Base-by-base conservation (phyloP, 192 early-diverging fungal genomes). In the Podila epicladia region DNA sequence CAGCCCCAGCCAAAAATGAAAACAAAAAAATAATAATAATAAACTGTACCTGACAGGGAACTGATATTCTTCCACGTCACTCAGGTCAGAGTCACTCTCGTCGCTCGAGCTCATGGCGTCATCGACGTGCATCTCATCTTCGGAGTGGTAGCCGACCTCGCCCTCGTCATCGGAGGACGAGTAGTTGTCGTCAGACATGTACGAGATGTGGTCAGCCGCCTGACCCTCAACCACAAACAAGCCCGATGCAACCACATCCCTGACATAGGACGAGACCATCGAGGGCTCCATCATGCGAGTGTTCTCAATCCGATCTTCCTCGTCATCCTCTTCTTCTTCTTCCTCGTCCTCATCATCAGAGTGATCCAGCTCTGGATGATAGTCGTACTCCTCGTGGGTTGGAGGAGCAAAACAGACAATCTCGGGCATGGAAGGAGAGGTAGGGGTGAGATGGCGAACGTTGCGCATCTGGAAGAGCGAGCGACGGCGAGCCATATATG, bases 291-390 rank as follows among this genome's bases (percentile, higher is more conserved):
- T 24, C 49, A 53, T 53, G n/a, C 66, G 66, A 26, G 26, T 35
- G 26, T 64, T 59, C 20, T 70, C 58, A 29, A 57, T 9, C 9
- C 17, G 37, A 13, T 51, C 71, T 24, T 48, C 20, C 4, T 17
- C 29, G 11, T 45, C 45, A 26, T 65, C 63, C 22, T 69, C 29
- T 2, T 72, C 65, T 15, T 82, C 78, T 17, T 75, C 79, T 15
- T 72, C 72, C 31, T 82, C 82, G 7, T 75, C 73, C 20, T 74
- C 82, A 68, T 76, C 80, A 69, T 82, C 82, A 28, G 74, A 76
- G 55, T 62, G 82, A 51, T 83, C 74, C 26, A 72, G 37, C 65
- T 83, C 73, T 9, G 74, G 73, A 41, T 75, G 70, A 15, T 76
- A 76, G 20, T 72, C 74, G 63, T 83, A 72, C 38, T 83, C 82